A percentile compares a stretch with the other conserved stretches of the same genome.
Evolutionary conservation across 1,284 basidiomycete species (phyloP).

Genomic region (Ceratobasidium sp.): DNA sequence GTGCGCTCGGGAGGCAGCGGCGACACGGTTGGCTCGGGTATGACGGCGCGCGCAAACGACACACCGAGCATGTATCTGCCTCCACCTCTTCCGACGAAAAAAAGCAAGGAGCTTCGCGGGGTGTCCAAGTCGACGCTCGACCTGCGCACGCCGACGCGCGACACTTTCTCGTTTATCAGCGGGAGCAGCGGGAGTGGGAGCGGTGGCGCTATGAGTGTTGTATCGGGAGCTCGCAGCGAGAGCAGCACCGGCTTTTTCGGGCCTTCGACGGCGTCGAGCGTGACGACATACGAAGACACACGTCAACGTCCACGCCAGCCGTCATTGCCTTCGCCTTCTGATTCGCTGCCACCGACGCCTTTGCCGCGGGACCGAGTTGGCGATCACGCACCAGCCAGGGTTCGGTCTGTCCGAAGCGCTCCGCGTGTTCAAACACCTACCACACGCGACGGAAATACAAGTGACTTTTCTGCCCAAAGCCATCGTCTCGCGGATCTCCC

Average conservation of each 20-base stretch:
- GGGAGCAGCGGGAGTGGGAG: slow-evolving; percentile 34
- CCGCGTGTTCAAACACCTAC: slow-evolving; percentile 19
- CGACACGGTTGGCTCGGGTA: slow-evolving; percentile 15
- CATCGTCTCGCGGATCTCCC: slow-evolving; percentile 2
- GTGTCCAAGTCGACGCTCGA: slow-evolving; percentile 35
- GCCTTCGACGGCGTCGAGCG: slow-evolving; percentile 4
- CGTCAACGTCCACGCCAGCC: slow-evolving; percentile 15
- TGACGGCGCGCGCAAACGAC: background rate
- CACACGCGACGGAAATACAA: slow-evolving; percentile 25
- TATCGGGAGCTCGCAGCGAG: background rate
- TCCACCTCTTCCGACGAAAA: background rate
- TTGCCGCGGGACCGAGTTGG: background rate
- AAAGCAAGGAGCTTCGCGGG: background rate
- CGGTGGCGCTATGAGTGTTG: slow-evolving; percentile 1
- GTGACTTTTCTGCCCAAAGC: background rate
- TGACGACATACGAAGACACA: background rate
- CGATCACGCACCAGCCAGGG: slow-evolving; percentile 17
- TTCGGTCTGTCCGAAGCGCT: slow-evolving; percentile 20
- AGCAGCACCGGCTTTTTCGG: background rate
- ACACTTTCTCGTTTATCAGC: slow-evolving; percentile 28
- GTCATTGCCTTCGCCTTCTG: background rate
- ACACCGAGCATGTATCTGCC: slow-evolving; percentile 15
- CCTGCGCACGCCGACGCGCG: slow-evolving; percentile 37
- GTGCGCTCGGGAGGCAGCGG: slow-evolving; percentile 23
- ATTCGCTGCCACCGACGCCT: background rate